A percentile compares a stretch with the other conserved stretches of the same genome.
Conservation (phyloP, 495 filamentous ascomycete species). For the Evansstolkia leycettana region DNA sequence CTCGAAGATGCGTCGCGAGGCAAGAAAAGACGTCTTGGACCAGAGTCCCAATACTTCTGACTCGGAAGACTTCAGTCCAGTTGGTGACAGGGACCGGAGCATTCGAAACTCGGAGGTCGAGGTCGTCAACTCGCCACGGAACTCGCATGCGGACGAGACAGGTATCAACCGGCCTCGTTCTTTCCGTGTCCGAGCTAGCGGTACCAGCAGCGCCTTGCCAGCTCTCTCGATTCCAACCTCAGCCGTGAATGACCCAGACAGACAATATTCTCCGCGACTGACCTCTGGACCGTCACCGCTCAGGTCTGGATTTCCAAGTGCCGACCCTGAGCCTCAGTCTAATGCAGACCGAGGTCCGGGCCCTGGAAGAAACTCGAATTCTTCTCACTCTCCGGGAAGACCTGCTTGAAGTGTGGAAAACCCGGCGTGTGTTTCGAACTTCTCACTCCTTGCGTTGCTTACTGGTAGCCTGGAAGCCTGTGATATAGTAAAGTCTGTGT, state of each 20-base stretch:
- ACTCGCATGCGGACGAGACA: slow-evolving; percentile 9
- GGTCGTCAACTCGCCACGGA: not conserved
- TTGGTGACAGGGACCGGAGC: slow-evolving; percentile 16
- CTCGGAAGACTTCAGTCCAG: slow-evolving; percentile 17
- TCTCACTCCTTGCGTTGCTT: too few species aligned
- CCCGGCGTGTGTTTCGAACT: too few species aligned
- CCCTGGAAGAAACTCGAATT: slow-evolving; percentile 12
- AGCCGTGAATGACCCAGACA: slow-evolving; percentile 21
- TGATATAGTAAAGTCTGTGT: too few species aligned
- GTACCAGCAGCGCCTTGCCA: slow-evolving; percentile 15
- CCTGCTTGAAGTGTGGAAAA: too few species aligned
- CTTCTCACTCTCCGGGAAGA: slow-evolving; percentile 11
- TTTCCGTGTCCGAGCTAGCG: slow-evolving; percentile 26
- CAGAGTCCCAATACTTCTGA: slow-evolving; percentile 21
- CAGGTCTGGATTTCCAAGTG: slow-evolving; percentile 22
- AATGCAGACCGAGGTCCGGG: slow-evolving; percentile 10
- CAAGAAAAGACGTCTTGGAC: slow-evolving; percentile 21
- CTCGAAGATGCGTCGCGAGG: slow-evolving; percentile 69
- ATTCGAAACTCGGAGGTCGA: slow-evolving; percentile 13
- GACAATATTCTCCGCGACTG: slow-evolving; percentile 6
- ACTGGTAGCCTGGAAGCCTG: too few species aligned
- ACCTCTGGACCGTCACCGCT: slow-evolving; percentile 14
- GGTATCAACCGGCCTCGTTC: slow-evolving; percentile 7
- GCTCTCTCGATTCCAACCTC: slow-evolving; percentile 22
- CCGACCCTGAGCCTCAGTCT: slow-evolving; percentile 14